Percentiles rank a stretch among this genome's conserved stretches.
phyloP scores from a whole-genome alignment of 106 monocot genomes.

The Apostasia ramifera region DNA sequence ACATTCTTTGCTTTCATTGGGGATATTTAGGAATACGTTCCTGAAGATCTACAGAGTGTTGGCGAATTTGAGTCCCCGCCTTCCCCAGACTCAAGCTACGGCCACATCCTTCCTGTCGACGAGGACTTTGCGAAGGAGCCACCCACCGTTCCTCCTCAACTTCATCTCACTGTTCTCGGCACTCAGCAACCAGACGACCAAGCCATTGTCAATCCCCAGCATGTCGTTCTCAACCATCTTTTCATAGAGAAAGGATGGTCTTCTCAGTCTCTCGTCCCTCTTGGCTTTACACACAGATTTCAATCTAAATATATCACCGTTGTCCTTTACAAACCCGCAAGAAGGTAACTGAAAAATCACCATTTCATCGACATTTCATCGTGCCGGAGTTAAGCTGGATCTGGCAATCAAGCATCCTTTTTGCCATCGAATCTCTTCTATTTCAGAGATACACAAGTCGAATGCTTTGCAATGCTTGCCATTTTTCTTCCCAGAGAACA shows the following conservation, averaged over 20 bases:
- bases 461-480: too few relatives aligned
- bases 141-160: conserved; percentile 46
- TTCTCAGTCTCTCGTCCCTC: conserved; percentile 52
- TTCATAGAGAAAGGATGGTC: conserved; percentile 85
- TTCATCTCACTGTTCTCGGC: conserved; percentile 47
- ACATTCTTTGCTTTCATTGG: too few relatives aligned
- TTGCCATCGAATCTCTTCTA: too few relatives aligned
- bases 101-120: conserved; percentile 29
- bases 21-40: conserved; percentile 54
- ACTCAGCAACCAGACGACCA: conserved; percentile 15
- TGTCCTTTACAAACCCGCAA: conserved; percentile 74
- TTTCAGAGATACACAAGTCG: too few relatives aligned
- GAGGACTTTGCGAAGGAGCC: conserved; percentile 73
- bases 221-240: conserved; percentile 82
- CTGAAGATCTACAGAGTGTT: conserved; percentile 51
- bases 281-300: conserved; percentile 73
- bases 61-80: conserved; percentile 51
- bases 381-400: too few relatives aligned
- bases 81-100: conserved; percentile 57
- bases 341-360: conserved; percentile 12
- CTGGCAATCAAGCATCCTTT: too few relatives aligned
- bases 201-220: conserved; percentile 36
- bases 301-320: conserved; percentile 75
- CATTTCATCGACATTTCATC: too few relatives aligned
- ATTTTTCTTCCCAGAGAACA: too few relatives aligned